Percentiles rank a stretch among this genome's conserved stretches.
Evolutionary conservation across 352 stramenopile genomes (phyloP).

Genomic region (Phytophthora citricola): DNA sequence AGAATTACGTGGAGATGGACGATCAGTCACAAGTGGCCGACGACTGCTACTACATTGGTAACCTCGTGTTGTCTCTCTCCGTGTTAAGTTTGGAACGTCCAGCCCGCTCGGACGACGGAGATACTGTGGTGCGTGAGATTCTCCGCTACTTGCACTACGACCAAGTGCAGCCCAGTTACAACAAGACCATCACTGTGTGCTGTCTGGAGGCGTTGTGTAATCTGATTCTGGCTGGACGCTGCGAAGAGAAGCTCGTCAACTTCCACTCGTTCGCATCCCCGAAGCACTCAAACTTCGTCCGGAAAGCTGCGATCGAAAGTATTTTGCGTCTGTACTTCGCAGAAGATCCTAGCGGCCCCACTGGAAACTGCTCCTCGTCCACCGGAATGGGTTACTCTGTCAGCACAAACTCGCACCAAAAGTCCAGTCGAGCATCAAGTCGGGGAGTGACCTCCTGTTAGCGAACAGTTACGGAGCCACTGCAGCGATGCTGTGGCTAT

Average conservation of each 20-base stretch:
- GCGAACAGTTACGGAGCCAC: conserved; percentile 70
- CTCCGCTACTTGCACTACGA: conserved; percentile 86
- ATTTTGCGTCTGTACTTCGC: conserved; percentile 86
- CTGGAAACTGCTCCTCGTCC: conserved; percentile 13
- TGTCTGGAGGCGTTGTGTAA: conserved; percentile 86
- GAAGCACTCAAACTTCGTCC: conserved; percentile 75
- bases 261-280: conserved; percentile 81
- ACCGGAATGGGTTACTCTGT: conserved; percentile 24
- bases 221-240: conserved; percentile 69
- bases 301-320: conserved; percentile 86
- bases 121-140: conserved; percentile 75
- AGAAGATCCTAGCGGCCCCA: conserved; percentile 65
- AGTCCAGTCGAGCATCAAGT: conserved; percentile 23
- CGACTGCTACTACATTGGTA: conserved; percentile 88
- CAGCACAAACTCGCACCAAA: conserved; percentile 11
- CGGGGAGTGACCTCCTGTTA: conserved; percentile 29
- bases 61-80: conserved; percentile 77
- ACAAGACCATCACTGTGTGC: conserved; percentile 83
- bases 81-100: conserved; percentile 70
- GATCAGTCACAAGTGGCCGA: conserved; percentile 86
- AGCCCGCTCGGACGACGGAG: conserved; percentile 46
- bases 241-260: conserved; percentile 69
- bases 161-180: conserved; percentile 84
- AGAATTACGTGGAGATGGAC: conserved; percentile 91
- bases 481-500: conserved; percentile 75